Conservation (phyloP, 192 early-diverging fungal genomes). For the Glomus cerebriforme region DNA sequence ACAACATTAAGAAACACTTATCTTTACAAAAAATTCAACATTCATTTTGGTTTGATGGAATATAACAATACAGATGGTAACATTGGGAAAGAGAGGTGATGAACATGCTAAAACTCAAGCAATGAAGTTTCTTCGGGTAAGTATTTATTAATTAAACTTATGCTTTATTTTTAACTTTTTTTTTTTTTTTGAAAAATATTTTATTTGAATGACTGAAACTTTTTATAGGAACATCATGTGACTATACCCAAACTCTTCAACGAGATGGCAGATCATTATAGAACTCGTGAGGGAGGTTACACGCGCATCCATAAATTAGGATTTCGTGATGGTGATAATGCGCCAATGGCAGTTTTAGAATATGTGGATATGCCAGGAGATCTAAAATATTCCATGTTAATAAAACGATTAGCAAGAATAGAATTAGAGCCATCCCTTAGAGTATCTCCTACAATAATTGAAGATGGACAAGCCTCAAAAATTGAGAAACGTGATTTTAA, state of each 20-base stretch:
- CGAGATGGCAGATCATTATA: slow-evolving; percentile 82
- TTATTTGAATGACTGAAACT: background rate
- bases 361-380: slow-evolving; percentile 85
- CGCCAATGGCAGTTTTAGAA: slow-evolving; percentile 89
- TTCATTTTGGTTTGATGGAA: background rate
- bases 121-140: slow-evolving; percentile 56
- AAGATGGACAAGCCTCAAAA: background rate
- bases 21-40: background rate
- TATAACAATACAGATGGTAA: slow-evolving; percentile 66
- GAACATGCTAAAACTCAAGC: slow-evolving; percentile 62
- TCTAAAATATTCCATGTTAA: slow-evolving; percentile 55
- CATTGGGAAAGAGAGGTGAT: slow-evolving; percentile 75
- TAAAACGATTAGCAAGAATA: slow-evolving; percentile 49
- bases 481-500: background rate
- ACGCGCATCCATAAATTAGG: slow-evolving; percentile 84
- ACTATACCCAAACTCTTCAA: slow-evolving; percentile 82
- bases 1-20: background rate
- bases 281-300: slow-evolving; percentile 79
- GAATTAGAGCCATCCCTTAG: slow-evolving; percentile 39
- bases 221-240: slow-evolving; percentile 62
- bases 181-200: background rate
- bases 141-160: slow-evolving; percentile 16
- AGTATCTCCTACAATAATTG: slow-evolving; percentile 19
- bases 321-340: slow-evolving; percentile 78
- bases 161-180: background rate